phyloP scores from a whole-genome alignment of 2,329 filamentous ascomycete species.

The Sordariomycetes sp. region DNA sequence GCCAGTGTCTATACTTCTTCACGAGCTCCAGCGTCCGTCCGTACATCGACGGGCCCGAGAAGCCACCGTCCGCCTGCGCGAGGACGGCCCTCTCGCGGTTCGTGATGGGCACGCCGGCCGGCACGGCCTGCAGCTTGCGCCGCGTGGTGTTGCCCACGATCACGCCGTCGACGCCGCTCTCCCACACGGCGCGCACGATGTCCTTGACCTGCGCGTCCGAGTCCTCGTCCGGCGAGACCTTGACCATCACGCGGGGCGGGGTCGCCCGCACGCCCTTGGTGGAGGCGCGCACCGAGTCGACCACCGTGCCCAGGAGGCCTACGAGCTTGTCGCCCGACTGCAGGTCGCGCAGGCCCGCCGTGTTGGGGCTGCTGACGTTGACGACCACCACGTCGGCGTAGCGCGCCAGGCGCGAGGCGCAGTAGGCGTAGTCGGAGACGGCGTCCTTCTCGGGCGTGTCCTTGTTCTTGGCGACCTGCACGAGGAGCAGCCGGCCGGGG shows the following conservation, averaged over 20 bases:
- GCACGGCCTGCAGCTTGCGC: constrained; percentile 55
- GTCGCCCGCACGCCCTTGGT: constrained; percentile 55
- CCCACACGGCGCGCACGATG: constrained; percentile 76
- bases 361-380: constrained; percentile 96
- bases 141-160: constrained; percentile 98
- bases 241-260: constrained; percentile 79
- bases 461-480: constrained; percentile 98
- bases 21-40: constrained; percentile 70
- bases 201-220: constrained; percentile 73
- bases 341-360: constrained; percentile 76
- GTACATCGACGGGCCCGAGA: constrained; percentile 85
- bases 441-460: constrained; percentile 74
- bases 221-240: constrained; percentile 94
- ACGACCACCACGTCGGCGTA: constrained; percentile 97
- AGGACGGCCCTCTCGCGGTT: constrained; percentile 56
- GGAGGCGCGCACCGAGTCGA: constrained; percentile 52
- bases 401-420: constrained; percentile 68
- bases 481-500: constrained; percentile 67
- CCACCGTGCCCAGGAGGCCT: constrained; percentile 69
- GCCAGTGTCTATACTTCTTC: constrained; percentile 60
- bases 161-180: constrained; percentile 81
- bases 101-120: constrained; percentile 54
- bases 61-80: constrained; percentile 66
- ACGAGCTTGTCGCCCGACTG: constrained; percentile 80
- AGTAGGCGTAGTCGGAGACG: constrained; percentile 78